Percentiles rank a stretch among this genome's conserved stretches.
Conservation (phyloP, 2,329 filamentous ascomycete species). For the Alternaria burnsii region DNA sequence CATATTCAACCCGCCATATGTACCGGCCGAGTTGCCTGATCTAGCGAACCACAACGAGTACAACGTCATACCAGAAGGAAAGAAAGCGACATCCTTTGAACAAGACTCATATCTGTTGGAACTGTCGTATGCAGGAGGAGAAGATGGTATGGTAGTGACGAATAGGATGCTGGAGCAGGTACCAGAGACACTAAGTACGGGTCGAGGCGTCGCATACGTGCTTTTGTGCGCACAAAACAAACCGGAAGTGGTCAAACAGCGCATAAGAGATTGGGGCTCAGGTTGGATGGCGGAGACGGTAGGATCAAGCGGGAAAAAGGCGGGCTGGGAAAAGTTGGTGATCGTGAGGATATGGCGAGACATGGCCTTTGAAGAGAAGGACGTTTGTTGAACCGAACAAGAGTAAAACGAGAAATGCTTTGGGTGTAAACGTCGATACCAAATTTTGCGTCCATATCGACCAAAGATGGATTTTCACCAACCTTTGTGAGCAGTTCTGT, state of each 20-base stretch:
- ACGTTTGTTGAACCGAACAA: neutral
- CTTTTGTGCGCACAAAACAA: constrained; percentile 90
- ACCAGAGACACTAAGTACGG: constrained; percentile 67
- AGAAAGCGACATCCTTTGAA: constrained; percentile 65
- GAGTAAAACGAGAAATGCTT: neutral
- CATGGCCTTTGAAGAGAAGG: constrained; percentile 4
- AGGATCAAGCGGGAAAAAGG: constrained; percentile 82
- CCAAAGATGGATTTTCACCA: constrained; percentile 25
- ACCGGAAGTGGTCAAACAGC: constrained; percentile 74
- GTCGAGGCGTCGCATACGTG: constrained; percentile 83
- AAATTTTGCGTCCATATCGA: constrained; percentile 31
- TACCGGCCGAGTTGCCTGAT: constrained; percentile 80
- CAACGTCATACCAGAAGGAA: constrained; percentile 35
- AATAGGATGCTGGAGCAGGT: constrained; percentile 77
- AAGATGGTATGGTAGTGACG: constrained; percentile 93
- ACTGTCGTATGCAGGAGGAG: constrained; percentile 87
- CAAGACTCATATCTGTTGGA: constrained; percentile 84
- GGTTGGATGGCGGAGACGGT: constrained; percentile 81
- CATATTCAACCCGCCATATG: constrained; percentile 97
- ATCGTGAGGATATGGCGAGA: constrained; percentile 83
- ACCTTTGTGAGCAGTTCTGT: constrained; percentile 24
- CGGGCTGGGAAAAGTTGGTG: constrained; percentile 93
- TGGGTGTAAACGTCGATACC: constrained; percentile 1
- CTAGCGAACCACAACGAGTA: constrained; percentile 52
- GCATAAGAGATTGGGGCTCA: constrained; percentile 65